A percentile compares a stretch with the other conserved stretches of the same genome.
These are phyloP conservation scores for Phytophthora tubulina DNA, from an alignment of 352 stramenopile species.

Conservation along the genomic window DNA sequence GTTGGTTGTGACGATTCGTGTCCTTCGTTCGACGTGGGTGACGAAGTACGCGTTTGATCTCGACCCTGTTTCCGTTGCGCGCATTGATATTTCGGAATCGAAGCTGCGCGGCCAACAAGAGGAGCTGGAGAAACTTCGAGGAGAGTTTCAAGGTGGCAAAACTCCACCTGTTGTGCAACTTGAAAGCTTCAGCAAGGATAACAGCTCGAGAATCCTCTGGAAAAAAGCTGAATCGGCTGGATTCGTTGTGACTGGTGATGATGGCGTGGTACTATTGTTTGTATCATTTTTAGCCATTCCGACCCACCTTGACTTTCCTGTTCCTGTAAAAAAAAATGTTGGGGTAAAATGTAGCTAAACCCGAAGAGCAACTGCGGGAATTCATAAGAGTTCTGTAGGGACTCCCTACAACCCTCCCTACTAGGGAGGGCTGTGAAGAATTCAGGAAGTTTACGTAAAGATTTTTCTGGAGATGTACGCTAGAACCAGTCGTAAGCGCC, in stretches of 20 bases:
- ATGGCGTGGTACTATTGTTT: neutral
- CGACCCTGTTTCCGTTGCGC: conserved; percentile 4
- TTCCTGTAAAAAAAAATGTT: too few species aligned
- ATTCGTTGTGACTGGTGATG: neutral
- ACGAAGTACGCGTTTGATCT: neutral
- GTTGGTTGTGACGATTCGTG: conserved; percentile 7
- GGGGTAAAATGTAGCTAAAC: too few species aligned
- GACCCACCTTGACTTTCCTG: too few species aligned
- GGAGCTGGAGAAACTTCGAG: neutral
- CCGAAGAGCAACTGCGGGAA: too few species aligned
- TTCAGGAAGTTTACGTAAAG: too few species aligned
- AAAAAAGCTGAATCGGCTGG: neutral
- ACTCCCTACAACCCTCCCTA: too few species aligned
- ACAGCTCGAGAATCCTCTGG: neutral
- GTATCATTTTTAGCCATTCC: too few species aligned
- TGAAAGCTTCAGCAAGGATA: neutral
- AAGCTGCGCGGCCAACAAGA: conserved; percentile 16
- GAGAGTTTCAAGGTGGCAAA: too few species aligned
- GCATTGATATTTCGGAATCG: conserved; percentile 8
- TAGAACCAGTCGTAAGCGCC: too few species aligned
- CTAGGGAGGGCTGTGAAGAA: too few species aligned
- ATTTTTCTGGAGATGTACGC: too few species aligned
- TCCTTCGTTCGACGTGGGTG: conserved; percentile 17
- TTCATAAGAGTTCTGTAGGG: too few species aligned
- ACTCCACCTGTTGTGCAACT: neutral